Base-by-base conservation (phyloP, 257 asterid genomes). In the Solanum pennellii region DNA sequence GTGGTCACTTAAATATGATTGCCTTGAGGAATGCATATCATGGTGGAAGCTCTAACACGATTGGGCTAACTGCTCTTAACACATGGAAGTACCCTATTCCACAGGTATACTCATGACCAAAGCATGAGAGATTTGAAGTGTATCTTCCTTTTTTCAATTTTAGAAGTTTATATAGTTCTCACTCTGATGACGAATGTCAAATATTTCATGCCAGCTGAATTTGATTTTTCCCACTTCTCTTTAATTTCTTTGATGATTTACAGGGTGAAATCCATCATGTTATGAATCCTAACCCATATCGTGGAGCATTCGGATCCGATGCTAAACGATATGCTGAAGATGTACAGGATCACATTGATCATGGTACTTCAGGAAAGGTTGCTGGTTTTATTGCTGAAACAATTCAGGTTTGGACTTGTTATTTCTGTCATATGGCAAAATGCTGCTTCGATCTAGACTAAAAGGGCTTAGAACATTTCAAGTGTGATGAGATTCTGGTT, bases 241-340 rank as follows among this genome's bases (percentile, higher is more conserved):
- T 45, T 31, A 68, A 59, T 82, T 82, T 75, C 86, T 86, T 83
- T 77, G 35, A 73, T 82, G 83, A 87, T 82, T 71, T 83, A 80
- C 91, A 97, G 99, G 99, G 98, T 86, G 99, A 97, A 89, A 97
- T 97, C 88, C 97, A 95, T 90, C 99, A 97, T 85, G 99, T 93
- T 88, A 33, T 95, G 60, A 97, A 97, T 89, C 99, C 99, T 31
- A 94, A 95, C 87, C 98, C 99, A 39, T 97, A 97, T 83, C 94
- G 97, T 9, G 99, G 99, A 88, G 95, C 84, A 68, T 95, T 97
- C 88, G 99, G 98, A 52, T 89, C 96, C 82, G 99, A 97, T 88
- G 95, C 95, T 77, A 93, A 89, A 65, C 91, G 88, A 29, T 97
- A 97, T 89, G 99, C 97, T 39, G 96, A 92, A 88, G 99, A 97